Evolutionary conservation across 495 filamentous ascomycete species (phyloP).

Genomic region (Daldinia decipiens): DNA sequence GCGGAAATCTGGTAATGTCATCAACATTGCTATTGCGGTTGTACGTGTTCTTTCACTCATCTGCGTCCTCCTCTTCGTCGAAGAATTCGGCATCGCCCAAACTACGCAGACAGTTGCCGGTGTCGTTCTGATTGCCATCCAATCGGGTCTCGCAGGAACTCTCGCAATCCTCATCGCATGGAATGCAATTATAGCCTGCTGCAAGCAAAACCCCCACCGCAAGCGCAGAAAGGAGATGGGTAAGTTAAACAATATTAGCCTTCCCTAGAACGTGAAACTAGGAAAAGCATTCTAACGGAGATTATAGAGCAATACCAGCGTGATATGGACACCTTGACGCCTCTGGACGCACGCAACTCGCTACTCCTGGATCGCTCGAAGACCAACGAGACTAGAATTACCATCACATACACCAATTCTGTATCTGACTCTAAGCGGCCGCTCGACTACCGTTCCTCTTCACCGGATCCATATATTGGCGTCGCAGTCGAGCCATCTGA

Average conservation of each 20-base stretch:
- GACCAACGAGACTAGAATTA: conserved; percentile 32
- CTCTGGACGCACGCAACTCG: conserved; percentile 89
- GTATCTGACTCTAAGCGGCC: conserved; percentile 42
- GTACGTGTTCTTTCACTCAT: conserved; percentile 92
- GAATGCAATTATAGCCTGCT: conserved; percentile 85
- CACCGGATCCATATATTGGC: conserved; percentile 42
- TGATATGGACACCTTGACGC: conserved; percentile 87
- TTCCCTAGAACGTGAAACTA: background rate
- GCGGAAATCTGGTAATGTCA: conserved; percentile 83
- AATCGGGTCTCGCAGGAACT: conserved; percentile 82
- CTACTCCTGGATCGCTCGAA: conserved; percentile 68
- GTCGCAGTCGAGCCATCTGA: conserved; percentile 23
- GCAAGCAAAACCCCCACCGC: conserved; percentile 88
- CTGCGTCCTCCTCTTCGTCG: conserved; percentile 93
- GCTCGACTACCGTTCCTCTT: conserved; percentile 27
- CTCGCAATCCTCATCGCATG: conserved; percentile 90
- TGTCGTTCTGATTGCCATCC: conserved; percentile 87
- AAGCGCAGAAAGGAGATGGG: conserved; percentile 85
- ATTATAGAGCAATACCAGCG: conserved; percentile 79
- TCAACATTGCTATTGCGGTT: conserved; percentile 93
- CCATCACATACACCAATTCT: conserved; percentile 48
- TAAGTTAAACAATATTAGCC: conserved; percentile 56
- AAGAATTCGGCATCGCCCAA: conserved; percentile 88
- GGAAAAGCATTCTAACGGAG: conserved; percentile 39
- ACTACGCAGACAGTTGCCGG: conserved; percentile 95